These are phyloP conservation scores for Claviceps africana DNA, from an alignment of 2,329 filamentous ascomycete species.

Conservation along the genomic window DNA sequence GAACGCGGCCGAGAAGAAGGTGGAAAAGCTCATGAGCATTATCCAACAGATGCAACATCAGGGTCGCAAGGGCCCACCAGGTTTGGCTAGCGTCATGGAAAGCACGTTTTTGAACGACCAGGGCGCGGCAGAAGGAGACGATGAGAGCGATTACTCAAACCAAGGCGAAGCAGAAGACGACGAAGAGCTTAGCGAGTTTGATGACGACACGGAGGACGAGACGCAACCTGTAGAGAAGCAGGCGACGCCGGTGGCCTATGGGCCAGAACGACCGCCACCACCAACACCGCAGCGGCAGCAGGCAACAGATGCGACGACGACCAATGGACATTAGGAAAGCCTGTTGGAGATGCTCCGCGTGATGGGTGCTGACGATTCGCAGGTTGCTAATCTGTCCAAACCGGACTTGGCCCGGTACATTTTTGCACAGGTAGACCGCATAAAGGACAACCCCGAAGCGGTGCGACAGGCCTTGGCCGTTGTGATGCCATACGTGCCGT, in stretches of 20 bases:
- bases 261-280: conserved; percentile 34
- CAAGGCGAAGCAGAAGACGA: conserved; percentile 44
- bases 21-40: conserved; percentile 82
- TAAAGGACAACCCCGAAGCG: not conserved
- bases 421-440: not conserved
- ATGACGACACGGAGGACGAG: conserved; percentile 45
- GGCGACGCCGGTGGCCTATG: conserved; percentile 27
- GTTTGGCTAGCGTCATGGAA: conserved; percentile 46
- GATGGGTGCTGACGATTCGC: not conserved
- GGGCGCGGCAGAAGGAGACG: conserved; percentile 33
- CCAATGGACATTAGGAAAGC: conserved; percentile 29
- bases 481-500: not conserved
- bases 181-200: conserved; percentile 50
- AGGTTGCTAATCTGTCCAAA: not conserved
- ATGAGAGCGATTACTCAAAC: conserved; percentile 50
- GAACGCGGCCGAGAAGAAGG: conserved; percentile 48
- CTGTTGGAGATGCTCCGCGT: conserved; percentile 4
- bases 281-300: conserved; percentile 12
- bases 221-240: conserved; percentile 20
- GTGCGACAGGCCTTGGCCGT: not conserved
- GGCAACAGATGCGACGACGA: conserved; percentile 11
- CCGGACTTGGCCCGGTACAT: not conserved
- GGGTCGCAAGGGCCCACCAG: conserved; percentile 61
- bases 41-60: conserved; percentile 95
- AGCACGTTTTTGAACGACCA: conserved; percentile 42